Percentiles rank a stretch among this genome's conserved stretches.
Conservation (phyloP, 2,329 filamentous ascomycete genomes). For the Fusarium sp. region DNA sequence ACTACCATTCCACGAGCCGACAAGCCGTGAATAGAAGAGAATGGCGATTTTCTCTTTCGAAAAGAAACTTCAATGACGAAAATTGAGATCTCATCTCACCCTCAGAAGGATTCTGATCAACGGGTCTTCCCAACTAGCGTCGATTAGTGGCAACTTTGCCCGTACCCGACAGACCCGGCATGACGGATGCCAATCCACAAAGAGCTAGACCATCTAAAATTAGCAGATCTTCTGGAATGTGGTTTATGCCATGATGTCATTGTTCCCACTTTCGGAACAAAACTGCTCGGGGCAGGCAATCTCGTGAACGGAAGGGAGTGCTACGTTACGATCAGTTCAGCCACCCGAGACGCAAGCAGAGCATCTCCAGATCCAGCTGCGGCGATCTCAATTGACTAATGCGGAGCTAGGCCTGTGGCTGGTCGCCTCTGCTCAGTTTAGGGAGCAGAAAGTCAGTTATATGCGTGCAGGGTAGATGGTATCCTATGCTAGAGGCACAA, state of each 20-base stretch:
- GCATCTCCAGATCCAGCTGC: not conserved
- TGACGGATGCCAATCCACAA: conserved; percentile 8
- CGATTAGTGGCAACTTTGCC: conserved; percentile 3
- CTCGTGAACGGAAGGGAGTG: not conserved
- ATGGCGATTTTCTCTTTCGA: not conserved
- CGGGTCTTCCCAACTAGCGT: not conserved
- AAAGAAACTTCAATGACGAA: not conserved
- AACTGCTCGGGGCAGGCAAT: not conserved
- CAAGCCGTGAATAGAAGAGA: not conserved
- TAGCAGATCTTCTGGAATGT: conserved; percentile 7
- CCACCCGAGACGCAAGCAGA: not conserved
- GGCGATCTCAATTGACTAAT: not conserved
- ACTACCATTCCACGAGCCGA: not conserved
- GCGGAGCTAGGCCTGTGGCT: not conserved
- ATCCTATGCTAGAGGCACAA: too few species aligned
- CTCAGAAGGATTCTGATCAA: conserved; percentile 14
- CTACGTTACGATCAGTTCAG: not conserved
- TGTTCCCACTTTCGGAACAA: not conserved
- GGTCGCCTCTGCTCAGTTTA: not conserved
- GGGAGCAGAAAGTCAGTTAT: not conserved
- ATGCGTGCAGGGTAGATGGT: not conserved
- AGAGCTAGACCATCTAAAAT: conserved; percentile 19
- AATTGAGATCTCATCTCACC: not conserved
- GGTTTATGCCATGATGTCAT: conserved; percentile 6
- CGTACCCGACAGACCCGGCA: conserved; percentile 6